phyloP scores from a whole-genome alignment of 164 flowering plant genomes.

The Vitis amurensis region DNA sequence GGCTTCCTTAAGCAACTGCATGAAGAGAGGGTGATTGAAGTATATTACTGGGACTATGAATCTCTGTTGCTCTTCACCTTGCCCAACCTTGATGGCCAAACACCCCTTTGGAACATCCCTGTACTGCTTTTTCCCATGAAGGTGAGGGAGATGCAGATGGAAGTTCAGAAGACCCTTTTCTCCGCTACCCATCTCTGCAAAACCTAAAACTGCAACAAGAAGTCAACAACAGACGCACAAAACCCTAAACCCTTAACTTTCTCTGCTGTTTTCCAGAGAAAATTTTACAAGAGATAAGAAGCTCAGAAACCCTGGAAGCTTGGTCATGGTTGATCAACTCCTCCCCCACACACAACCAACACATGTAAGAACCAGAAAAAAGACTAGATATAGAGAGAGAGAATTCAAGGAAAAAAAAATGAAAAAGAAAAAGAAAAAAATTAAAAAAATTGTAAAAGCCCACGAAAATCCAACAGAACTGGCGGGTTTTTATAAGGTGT shows the following conservation, averaged over 20 bases:
- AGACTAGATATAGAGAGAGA: background rate
- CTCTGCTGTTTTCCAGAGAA: conserved; percentile 1
- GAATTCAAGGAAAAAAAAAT: background rate
- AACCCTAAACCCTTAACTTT: background rate
- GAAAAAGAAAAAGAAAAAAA: background rate
- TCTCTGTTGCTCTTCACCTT: conserved; percentile 60
- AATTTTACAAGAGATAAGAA: conserved; percentile 13
- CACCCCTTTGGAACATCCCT: conserved; percentile 67
- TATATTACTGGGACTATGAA: conserved; percentile 69
- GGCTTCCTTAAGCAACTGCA: conserved; percentile 68
- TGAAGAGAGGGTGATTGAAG: conserved; percentile 74
- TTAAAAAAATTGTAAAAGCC: too few relatives aligned
- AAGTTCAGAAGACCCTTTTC: conserved; percentile 30
- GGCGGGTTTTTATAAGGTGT: conserved; percentile 1
- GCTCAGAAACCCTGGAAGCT: conserved; percentile 12
- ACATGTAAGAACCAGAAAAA: background rate
- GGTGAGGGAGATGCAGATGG: conserved; percentile 44
- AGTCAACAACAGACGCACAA: background rate
- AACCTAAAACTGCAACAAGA: background rate
- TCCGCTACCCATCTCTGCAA: conserved; percentile 33
- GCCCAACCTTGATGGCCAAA: conserved; percentile 70
- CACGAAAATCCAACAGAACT: too few relatives aligned
- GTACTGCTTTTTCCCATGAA: conserved; percentile 33
- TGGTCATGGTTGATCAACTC: conserved; percentile 14
- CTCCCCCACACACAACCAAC: background rate